Evolutionary conservation across 768 basidiomycete species (phyloP).

Genomic region (Suillus placidus): DNA sequence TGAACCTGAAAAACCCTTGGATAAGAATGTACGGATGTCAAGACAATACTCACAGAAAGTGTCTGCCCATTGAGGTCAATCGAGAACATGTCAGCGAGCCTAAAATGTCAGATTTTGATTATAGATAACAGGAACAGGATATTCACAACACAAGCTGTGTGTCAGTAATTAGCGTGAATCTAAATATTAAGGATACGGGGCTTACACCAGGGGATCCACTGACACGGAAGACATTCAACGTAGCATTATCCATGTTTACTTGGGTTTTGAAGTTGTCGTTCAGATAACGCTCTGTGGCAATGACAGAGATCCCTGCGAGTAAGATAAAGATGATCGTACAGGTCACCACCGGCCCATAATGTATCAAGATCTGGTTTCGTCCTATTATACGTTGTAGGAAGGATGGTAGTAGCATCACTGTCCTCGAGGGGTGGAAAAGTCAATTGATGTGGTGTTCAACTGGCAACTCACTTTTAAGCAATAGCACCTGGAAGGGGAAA

Average conservation of each 20-base stretch:
- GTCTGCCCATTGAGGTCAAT: conserved; percentile 6
- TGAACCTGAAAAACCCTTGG: neutral
- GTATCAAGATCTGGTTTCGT: conserved; percentile 2
- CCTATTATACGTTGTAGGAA: neutral
- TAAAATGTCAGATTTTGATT: neutral
- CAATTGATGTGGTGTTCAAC: neutral
- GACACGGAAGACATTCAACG: neutral
- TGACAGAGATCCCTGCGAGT: neutral
- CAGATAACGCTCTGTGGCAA: neutral
- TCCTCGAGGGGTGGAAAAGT: neutral
- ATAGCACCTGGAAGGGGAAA: too few relatives aligned
- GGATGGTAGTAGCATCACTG: neutral
- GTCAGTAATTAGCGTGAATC: neutral
- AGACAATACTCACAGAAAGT: conserved; percentile 5
- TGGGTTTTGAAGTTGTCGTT: neutral
- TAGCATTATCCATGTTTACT: conserved; percentile 5
- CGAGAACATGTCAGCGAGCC: conserved; percentile 5
- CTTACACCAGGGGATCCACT: conserved; percentile 9
- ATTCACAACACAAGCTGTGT: conserved; percentile 9
- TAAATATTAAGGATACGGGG: neutral
- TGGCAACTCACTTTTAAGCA: neutral
- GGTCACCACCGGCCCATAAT: conserved; percentile 2
- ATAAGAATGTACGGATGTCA: neutral
- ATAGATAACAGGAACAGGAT: too few relatives aligned
- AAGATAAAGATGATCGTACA: neutral